Conservation (phyloP, 225 moss, liverwort and hornwort species). For the Climacium dendroides region DNA sequence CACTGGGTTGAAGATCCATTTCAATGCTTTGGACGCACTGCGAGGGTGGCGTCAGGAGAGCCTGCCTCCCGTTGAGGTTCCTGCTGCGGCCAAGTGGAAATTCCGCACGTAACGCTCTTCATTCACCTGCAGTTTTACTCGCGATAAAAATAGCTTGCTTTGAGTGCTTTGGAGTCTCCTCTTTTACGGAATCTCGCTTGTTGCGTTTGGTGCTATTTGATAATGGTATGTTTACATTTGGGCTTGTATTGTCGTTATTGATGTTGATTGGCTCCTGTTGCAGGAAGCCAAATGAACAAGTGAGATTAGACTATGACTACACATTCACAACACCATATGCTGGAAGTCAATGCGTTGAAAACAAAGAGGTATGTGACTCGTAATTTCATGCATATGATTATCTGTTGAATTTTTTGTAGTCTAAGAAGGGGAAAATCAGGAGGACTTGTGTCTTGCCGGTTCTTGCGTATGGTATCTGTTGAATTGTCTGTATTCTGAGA, state of each 20-base stretch:
- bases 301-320: slow-evolving; percentile 92
- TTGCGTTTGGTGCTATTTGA: background rate
- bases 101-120: slow-evolving; percentile 47
- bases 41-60: slow-evolving; percentile 79
- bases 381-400: background rate
- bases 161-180: background rate
- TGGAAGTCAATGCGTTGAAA: slow-evolving; percentile 49
- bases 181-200: background rate
- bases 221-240: background rate
- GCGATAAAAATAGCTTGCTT: background rate
- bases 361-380: slow-evolving; percentile 12
- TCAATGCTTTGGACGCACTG: slow-evolving; percentile 82
- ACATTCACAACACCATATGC: slow-evolving; percentile 92
- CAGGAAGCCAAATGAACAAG: slow-evolving; percentile 78
- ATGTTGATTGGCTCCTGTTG: background rate
- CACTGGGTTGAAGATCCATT: slow-evolving; percentile 67
- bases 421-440: background rate
- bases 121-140: background rate
- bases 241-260: background rate
- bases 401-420: background rate
- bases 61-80: slow-evolving; percentile 81
- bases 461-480: background rate
- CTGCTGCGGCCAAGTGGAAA: slow-evolving; percentile 94
- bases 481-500: background rate
- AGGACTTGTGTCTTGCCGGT: background rate